A percentile compares a stretch with the other conserved stretches of the same genome.
These are phyloP conservation scores for Penicillium roqueforti DNA, from an alignment of 495 filamentous ascomycete genomes.

Conservation along the genomic window DNA sequence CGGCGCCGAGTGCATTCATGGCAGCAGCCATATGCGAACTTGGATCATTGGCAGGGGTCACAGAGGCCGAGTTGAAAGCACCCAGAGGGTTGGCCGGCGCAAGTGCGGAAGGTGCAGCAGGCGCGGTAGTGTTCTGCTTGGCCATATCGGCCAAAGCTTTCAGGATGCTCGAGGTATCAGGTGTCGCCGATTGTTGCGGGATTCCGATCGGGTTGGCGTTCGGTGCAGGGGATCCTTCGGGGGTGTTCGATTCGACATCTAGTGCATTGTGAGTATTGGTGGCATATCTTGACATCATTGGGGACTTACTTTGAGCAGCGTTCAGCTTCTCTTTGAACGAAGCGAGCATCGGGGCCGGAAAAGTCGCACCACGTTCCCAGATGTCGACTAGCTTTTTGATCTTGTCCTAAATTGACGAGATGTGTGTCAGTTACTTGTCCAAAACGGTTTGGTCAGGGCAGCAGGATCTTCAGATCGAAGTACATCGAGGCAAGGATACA, in stretches of 20 bases:
- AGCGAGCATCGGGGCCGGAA: slow-evolving; percentile 75
- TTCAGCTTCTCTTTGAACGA: slow-evolving; percentile 83
- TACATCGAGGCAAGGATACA: slow-evolving; percentile 12
- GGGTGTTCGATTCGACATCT: slow-evolving; percentile 71
- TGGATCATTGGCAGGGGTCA: slow-evolving; percentile 44
- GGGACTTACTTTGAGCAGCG: slow-evolving; percentile 59
- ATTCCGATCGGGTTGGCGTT: slow-evolving; percentile 40
- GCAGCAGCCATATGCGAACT: slow-evolving; percentile 42
- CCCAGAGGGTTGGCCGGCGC: slow-evolving; percentile 51
- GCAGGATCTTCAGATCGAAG: slow-evolving; percentile 29
- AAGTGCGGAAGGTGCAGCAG: slow-evolving; percentile 48
- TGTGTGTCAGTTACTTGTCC: slow-evolving; percentile 47
- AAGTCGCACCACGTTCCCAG: slow-evolving; percentile 93
- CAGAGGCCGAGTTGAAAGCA: slow-evolving; percentile 50
- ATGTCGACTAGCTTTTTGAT: slow-evolving; percentile 95
- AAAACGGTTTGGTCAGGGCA: neutral
- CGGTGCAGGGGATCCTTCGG: slow-evolving; percentile 70
- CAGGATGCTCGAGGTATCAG: slow-evolving; percentile 69
- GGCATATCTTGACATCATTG: neutral
- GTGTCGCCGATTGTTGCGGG: slow-evolving; percentile 39
- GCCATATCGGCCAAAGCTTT: slow-evolving; percentile 82
- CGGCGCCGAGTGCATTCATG: slow-evolving; percentile 57
- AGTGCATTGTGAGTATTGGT: slow-evolving; percentile 26
- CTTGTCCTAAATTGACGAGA: slow-evolving; percentile 68
- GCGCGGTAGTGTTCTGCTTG: slow-evolving; percentile 67